Evolutionary conservation across 352 stramenopile species (phyloP), one percentile per base, ranked within the genome.

Genomic region (Phytophthora lateralis): DNA sequence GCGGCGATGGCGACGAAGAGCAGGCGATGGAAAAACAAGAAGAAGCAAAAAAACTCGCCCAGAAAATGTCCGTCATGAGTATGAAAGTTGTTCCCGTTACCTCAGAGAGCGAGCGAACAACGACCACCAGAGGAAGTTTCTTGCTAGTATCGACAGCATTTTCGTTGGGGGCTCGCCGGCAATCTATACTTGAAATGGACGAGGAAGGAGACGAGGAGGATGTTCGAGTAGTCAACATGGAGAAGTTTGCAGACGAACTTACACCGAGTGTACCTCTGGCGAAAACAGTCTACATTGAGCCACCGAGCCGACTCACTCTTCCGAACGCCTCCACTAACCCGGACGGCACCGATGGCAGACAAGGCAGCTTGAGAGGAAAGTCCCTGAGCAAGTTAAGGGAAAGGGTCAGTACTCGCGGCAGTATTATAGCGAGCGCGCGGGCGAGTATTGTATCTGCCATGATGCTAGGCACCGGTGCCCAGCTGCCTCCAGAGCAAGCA

Each of bases 1-100:
- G 81, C 47, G 89, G 81, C 43, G 66, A 70, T 4, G 76, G 92
- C 1, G 82, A 91, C n/a, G 76, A 78, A 34, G 74, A 90, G 12
- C 73, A 85, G 49, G 62, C 60, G 5, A 69, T 76, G 38, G 66
- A 82, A 11, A 83, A 86, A 44, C 55, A 75, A 39, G 72, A 90
- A 39, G 71, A 89, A 12, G 76, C 73, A 2, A 78, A 74, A 26
- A 76, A 78, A 24, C 53, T 89, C 0, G 81, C 75, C 0, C 56
- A 80, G 42, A 81, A 85, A 15, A 83, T 89, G 75, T 82, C 82
- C 0, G 75, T 64, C 4, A 81, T 88, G 75, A 63, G 52, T 8
- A 84, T 82, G 72, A 90, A 89, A 57, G 78, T 91, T 17, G 35
- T 49, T 0, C 73, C 67, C 11, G 55, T 66, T 4, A 54, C 54